Evolutionary conservation across 352 stramenopile species (phyloP).

Genomic region (Plasmopara viticola): DNA sequence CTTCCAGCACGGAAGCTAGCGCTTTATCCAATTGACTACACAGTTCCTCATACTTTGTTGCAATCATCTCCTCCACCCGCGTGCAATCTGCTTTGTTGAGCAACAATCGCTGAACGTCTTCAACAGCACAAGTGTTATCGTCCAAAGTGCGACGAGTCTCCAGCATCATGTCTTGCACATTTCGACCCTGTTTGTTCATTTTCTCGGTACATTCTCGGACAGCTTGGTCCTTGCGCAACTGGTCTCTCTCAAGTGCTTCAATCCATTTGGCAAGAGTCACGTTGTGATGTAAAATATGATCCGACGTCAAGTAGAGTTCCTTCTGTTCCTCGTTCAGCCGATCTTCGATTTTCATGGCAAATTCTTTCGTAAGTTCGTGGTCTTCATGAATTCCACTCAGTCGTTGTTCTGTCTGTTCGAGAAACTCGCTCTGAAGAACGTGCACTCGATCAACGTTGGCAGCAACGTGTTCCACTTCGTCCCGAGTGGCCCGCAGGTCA

Average conservation of each 20-base stretch:
- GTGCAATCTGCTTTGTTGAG: constrained; percentile 74
- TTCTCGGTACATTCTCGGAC: constrained; percentile 77
- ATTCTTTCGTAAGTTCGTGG: constrained; percentile 73
- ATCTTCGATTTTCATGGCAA: constrained; percentile 78
- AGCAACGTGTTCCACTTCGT: constrained; percentile 45
- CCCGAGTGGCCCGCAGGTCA: constrained; percentile 38
- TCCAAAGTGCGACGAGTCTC: constrained; percentile 74
- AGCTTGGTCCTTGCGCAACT: constrained; percentile 59
- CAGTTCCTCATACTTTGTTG: constrained; percentile 89
- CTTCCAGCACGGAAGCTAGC: constrained; percentile 72
- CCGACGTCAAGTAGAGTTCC: constrained; percentile 70
- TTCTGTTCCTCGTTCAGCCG: constrained; percentile 80
- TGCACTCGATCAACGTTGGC: constrained; percentile 42
- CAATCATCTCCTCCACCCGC: constrained; percentile 85
- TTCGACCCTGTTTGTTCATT: constrained; percentile 73
- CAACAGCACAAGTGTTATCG: constrained; percentile 79
- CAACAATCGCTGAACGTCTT: constrained; percentile 74
- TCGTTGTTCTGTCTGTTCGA: constrained; percentile 42
- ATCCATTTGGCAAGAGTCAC: constrained; percentile 79
- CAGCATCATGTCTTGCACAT: constrained; percentile 84
- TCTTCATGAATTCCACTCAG: constrained; percentile 47
- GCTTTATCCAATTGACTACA: constrained; percentile 89
- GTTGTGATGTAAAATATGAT: constrained; percentile 76
- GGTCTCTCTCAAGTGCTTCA: constrained; percentile 64
- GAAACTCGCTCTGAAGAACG: constrained; percentile 42